Evolutionary conservation across 148 eudicot species (phyloP).

Genomic region (Silene uniflora): DNA sequence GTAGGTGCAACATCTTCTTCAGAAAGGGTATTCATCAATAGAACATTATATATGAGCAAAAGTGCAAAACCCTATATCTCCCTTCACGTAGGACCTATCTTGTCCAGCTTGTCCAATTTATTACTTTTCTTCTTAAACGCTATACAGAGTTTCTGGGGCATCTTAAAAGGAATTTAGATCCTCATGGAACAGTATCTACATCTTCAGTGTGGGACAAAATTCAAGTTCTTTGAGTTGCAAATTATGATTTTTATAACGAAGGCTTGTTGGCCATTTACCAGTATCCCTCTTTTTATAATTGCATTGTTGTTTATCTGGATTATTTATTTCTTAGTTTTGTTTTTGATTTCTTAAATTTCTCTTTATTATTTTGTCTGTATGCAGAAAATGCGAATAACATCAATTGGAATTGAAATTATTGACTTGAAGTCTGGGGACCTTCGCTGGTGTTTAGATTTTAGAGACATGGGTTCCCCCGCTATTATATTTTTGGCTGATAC

Average conservation of each 20-base stretch:
- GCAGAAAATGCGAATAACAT: slow-evolving; percentile 89
- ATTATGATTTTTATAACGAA: neutral
- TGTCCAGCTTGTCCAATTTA: neutral
- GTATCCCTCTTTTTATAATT: neutral
- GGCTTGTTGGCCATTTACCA: neutral
- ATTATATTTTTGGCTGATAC: slow-evolving; percentile 69
- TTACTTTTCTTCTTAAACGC: neutral
- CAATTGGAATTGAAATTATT: slow-evolving; percentile 82
- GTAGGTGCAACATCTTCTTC: neutral
- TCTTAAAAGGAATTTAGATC: neutral
- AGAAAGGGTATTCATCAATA: neutral
- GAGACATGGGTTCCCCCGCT: slow-evolving; percentile 93
- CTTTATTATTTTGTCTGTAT: slow-evolving; percentile 15
- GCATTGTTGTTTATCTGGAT: neutral
- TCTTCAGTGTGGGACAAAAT: neutral
- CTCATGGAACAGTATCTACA: neutral
- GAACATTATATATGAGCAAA: neutral
- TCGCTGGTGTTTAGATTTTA: slow-evolving; percentile 95
- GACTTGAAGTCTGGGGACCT: slow-evolving; percentile 84
- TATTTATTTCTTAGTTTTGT: neutral
- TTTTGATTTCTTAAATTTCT: slow-evolving; percentile 7
- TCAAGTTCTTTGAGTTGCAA: neutral
- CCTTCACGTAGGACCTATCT: neutral
- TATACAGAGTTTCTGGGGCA: neutral
- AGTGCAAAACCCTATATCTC: neutral